Evolutionary conservation across 1,284 basidiomycete genomes (phyloP), one percentile per base, ranked within the genome.

Genomic region (Irpex sp.): DNA sequence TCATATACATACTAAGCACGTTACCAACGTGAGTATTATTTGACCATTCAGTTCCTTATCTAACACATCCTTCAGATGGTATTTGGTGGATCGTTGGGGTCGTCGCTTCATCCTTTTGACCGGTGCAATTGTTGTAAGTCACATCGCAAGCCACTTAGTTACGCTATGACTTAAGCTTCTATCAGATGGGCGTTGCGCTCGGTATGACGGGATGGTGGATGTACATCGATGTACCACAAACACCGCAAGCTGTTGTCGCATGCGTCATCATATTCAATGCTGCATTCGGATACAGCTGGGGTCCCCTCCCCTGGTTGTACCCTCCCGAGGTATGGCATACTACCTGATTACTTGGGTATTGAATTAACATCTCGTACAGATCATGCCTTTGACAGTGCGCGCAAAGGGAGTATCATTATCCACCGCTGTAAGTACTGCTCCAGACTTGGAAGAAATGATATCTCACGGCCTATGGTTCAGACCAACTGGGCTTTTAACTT

Each of bases 241-340:
- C 93, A 4, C 93, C 96, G 0, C 86, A 90, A 60, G 94, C 94
- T 2, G 97, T 98, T 11, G 97, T 98, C 2, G 76, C 85, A 17
- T 97, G 93, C 70, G 94, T 99, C 5, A 89, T 99, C 63, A 81
- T 97, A 57, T 99, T 92, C 83, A 98, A 98, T 70, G 94, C 93
- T 52, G 92, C 91, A 7, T 98, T 98, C 72, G 96, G 96, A 15
- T 94, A 89, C 72, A 85, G 84, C 67, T 89, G 87, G 88, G 91
- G 91, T 54, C 92, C 91, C 40, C 81, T 94, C 61, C 89, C 88
- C 9, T 95, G 94, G 96, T 79, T 97, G 34, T 96, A 94, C 75
- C 92, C 93, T 62, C 92, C 92, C 19, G 92, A 93, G 79, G 89
- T 90, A 64, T 57, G 76, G 69, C 9, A 55, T 38, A 52, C 34